phyloP scores from a whole-genome alignment of 1,284 basidiomycete genomes.

The Pholiota adiposa region DNA sequence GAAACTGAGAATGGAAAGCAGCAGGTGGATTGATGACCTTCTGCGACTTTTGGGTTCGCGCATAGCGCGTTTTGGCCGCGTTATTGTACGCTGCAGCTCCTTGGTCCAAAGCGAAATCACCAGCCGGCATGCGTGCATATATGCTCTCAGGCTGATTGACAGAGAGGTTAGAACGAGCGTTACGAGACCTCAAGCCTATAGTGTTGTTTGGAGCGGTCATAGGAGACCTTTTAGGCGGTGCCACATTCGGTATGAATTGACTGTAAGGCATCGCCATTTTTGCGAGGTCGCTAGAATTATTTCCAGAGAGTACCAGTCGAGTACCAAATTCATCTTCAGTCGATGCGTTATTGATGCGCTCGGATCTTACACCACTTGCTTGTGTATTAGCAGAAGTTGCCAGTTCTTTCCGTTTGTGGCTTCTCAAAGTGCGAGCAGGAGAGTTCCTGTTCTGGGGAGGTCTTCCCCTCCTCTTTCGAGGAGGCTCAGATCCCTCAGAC shows the following conservation, averaged over 20 bases:
- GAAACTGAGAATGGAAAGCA: constrained; percentile 17
- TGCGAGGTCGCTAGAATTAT: not conserved
- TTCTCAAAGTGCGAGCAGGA: constrained; percentile 1
- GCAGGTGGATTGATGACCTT: constrained; percentile 10
- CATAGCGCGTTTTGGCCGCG: not conserved
- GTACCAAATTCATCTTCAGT: not conserved
- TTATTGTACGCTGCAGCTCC: not conserved
- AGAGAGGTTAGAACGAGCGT: constrained; percentile 5
- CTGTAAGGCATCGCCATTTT: not conserved
- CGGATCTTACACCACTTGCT: constrained; percentile 8
- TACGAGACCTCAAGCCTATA: not conserved
- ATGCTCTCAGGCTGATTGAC: constrained; percentile 7
- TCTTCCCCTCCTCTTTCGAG: constrained; percentile 1
- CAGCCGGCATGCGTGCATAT: not conserved
- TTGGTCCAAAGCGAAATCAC: not conserved
- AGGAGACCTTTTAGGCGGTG: constrained; percentile 22
- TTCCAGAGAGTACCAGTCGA: not conserved
- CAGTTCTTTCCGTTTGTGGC: not conserved
- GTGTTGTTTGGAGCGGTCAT: not conserved
- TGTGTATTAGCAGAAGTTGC: not conserved
- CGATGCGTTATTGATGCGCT: constrained; percentile 6
- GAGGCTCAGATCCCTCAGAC: not conserved
- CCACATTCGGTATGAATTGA: constrained; percentile 13
- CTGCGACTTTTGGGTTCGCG: not conserved
- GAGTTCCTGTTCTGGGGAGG: not conserved